Conservation (phyloP, 1,284 basidiomycete species). For the Ceratorhiza oryzae-sativae region DNA sequence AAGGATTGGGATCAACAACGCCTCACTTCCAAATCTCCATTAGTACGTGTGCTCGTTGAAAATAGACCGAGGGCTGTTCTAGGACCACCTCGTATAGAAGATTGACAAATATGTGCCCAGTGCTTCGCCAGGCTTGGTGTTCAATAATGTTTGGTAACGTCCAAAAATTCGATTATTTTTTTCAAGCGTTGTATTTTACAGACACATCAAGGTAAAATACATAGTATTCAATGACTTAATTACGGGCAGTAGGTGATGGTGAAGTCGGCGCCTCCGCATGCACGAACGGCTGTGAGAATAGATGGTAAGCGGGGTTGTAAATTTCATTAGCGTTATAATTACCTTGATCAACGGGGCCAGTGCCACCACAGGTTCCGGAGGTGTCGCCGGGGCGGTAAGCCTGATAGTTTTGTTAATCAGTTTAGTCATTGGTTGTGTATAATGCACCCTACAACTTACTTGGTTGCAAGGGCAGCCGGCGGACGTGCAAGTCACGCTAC, state of each 20-base stretch:
- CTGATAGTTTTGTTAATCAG: not conserved
- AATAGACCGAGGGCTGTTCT: too few relatives aligned
- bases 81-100: too few relatives aligned
- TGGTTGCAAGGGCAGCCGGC: conserved; percentile 40
- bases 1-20: too few relatives aligned
- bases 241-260: conserved; percentile 41
- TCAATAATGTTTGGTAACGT: too few relatives aligned
- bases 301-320: not conserved
- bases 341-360: conserved; percentile 35
- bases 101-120: too few relatives aligned
- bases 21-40: too few relatives aligned
- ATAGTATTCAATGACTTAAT: not conserved
- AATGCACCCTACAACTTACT: not conserved
- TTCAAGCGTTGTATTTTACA: too few relatives aligned
- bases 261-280: conserved; percentile 29
- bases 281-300: conserved; percentile 31
- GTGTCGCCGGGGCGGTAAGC: conserved; percentile 35
- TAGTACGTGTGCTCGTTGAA: too few relatives aligned
- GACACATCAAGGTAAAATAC: not conserved
- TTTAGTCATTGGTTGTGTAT: not conserved
- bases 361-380: conserved; percentile 30
- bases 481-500: conserved; percentile 38
- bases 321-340: too few relatives aligned
- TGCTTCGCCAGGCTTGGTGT: too few relatives aligned
- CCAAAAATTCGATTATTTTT: too few relatives aligned